Evolutionary conservation across 371 early-diverging fungal genomes (phyloP).

Genomic region (Caulochytrium protostelioides): DNA sequence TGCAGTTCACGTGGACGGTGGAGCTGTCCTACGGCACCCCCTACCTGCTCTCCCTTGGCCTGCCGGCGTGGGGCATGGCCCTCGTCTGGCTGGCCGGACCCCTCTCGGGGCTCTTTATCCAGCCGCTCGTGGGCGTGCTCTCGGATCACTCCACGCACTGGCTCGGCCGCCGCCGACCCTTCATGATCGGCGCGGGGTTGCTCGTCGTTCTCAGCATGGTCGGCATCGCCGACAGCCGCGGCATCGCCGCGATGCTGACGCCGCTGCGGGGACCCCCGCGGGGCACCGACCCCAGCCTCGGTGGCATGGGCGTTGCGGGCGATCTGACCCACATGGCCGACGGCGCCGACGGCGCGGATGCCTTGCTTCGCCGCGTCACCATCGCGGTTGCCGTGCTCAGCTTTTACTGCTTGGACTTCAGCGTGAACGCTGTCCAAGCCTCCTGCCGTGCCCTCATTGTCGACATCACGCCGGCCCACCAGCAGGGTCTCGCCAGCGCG

Average conservation of each 20-base stretch:
- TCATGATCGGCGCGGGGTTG: conserved; percentile 41
- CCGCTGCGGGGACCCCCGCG: not conserved
- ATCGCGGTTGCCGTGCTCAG: conserved; percentile 43
- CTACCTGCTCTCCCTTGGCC: conserved; percentile 60
- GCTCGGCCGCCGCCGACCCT: conserved; percentile 30
- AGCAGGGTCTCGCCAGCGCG: conserved; percentile 67
- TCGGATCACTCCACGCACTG: not conserved
- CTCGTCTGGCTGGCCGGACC: conserved; percentile 93
- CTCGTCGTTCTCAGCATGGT: conserved; percentile 37
- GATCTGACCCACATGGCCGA: not conserved
- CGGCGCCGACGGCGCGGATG: too few species aligned
- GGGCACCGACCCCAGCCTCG: not conserved
- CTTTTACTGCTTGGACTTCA: conserved; percentile 74
- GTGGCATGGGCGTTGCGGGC: not conserved
- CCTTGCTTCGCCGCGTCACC: conserved; percentile 2
- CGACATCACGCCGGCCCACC: conserved; percentile 51
- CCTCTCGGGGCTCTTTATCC: conserved; percentile 32
- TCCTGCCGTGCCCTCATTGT: conserved; percentile 68
- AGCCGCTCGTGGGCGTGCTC: not conserved
- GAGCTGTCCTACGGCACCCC: conserved; percentile 53
- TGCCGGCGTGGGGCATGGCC: conserved; percentile 60
- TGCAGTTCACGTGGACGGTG: conserved; percentile 20
- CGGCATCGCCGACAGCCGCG: conserved; percentile 58
- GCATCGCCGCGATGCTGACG: conserved; percentile 27
- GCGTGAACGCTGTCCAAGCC: conserved; percentile 66